A percentile compares a stretch with the other conserved stretches of the same genome.
phyloP scores from a whole-genome alignment of 495 filamentous ascomycete species.

The Lasiosphaeriaceae sp. region DNA sequence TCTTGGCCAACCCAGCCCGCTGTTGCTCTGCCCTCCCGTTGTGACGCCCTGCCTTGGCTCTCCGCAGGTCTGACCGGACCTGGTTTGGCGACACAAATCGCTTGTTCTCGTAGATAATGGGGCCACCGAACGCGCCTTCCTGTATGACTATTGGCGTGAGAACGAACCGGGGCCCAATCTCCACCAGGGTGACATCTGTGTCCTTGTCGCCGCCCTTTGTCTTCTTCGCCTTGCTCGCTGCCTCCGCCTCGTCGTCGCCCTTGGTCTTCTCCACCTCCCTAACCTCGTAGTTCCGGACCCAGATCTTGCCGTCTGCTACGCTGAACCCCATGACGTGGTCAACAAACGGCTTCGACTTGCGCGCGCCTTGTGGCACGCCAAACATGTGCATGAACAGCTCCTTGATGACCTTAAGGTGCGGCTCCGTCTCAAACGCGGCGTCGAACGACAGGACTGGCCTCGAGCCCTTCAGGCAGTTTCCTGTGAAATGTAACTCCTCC shows the following conservation, averaged over 20 bases:
- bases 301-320: constrained; percentile 90
- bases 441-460: constrained; percentile 96
- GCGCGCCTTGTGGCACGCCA: constrained; percentile 81
- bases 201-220: constrained; percentile 43
- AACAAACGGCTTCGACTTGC: constrained; percentile 91
- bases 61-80: constrained; percentile 73
- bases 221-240: constrained; percentile 21
- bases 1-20: constrained; percentile 69
- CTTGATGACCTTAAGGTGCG: constrained; percentile 68
- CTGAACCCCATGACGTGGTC: constrained; percentile 95
- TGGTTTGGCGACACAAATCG: constrained; percentile 97
- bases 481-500: constrained; percentile 93
- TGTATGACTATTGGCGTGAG: constrained; percentile 94
- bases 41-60: constrained; percentile 70
- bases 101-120: constrained; percentile 98
- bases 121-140: constrained; percentile 91
- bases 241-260: constrained; percentile 32
- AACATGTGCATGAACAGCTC: constrained; percentile 91
- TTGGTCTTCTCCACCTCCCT: constrained; percentile 68
- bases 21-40: constrained; percentile 67
- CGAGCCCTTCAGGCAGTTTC: constrained; percentile 93
- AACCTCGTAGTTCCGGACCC: constrained; percentile 94
- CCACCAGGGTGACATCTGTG: constrained; percentile 77
- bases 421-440: constrained; percentile 70
- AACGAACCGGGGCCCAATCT: constrained; percentile 94